A percentile compares a stretch with the other conserved stretches of the same genome.
Conservation (phyloP, 192 early-diverging fungal genomes). For the Irineochytrium annulatum region DNA sequence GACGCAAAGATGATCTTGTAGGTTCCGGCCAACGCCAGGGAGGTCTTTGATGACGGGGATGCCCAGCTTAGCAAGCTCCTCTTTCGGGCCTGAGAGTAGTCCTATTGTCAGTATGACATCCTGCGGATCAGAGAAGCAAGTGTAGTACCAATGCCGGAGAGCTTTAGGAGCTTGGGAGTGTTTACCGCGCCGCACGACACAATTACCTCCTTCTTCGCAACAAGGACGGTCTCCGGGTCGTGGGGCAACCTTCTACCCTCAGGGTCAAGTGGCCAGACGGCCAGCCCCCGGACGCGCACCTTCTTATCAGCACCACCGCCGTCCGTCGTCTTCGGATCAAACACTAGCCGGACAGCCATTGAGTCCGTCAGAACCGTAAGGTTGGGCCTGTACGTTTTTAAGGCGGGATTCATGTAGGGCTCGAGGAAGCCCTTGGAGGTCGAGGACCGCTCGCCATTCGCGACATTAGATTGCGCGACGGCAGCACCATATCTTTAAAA, state of each 20-base stretch:
- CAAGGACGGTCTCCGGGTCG: neutral
- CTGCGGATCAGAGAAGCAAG: no score
- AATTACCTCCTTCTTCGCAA: conserved; percentile 19
- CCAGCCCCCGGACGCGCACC: neutral
- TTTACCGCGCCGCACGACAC: conserved; percentile 8
- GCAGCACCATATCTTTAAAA: conserved; percentile 7
- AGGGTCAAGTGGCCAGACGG: neutral
- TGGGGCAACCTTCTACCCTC: neutral
- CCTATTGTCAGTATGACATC: neutral
- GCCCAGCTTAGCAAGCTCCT: neutral
- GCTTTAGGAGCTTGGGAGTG: conserved; percentile 11
- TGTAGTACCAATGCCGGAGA: conserved; percentile 9
- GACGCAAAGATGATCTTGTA: conserved; percentile 21
- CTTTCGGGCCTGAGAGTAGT: neutral
- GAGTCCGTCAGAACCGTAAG: conserved; percentile 12
- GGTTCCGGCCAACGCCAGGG: conserved; percentile 21
- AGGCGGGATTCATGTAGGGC: conserved; percentile 4
- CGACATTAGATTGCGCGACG: neutral
- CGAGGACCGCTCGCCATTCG: neutral
- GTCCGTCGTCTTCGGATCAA: neutral
- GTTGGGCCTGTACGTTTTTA: conserved; percentile 2
- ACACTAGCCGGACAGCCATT: neutral
- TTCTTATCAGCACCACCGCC: no score
- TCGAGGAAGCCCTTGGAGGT: conserved; percentile 9
- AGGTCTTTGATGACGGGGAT: conserved; percentile 10